Evolutionary conservation across 495 filamentous ascomycete genomes (phyloP).

Genomic region (Aspergillus mulundensis): DNA sequence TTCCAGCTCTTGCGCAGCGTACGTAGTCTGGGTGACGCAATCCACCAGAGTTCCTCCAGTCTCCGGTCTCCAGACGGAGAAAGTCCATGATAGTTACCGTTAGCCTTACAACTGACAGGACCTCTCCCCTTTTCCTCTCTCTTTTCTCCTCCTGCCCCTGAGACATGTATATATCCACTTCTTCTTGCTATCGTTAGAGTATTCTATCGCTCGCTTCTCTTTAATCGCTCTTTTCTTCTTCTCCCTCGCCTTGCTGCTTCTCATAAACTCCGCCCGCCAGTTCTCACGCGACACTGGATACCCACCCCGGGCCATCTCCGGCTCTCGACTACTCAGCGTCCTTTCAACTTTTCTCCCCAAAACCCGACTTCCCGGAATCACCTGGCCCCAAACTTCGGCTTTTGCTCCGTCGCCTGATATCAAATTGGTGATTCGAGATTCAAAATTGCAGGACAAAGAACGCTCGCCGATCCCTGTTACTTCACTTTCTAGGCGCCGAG

Average conservation of each 20-base stretch:
- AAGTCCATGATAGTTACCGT: slow-evolving; percentile 3
- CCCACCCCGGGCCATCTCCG: background rate
- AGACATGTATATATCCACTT: background rate
- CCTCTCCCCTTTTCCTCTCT: background rate
- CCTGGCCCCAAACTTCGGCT: background rate
- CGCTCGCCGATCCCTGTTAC: slow-evolving; percentile 1
- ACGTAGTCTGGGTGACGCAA: slow-evolving; percentile 8
- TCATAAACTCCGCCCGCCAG: background rate
- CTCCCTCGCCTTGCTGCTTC: background rate
- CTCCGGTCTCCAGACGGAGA: background rate
- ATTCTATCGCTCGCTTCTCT: background rate
- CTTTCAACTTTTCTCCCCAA: background rate
- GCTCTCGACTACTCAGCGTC: background rate
- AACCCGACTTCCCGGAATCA: background rate
- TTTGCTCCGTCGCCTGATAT: background rate
- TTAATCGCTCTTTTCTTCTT: background rate
- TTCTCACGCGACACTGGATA: slow-evolving; percentile 4
- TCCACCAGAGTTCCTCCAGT: background rate
- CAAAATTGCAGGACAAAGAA: slow-evolving; percentile 4
- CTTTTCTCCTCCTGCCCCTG: background rate
- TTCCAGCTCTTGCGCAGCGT: background rate
- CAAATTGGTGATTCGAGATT: background rate
- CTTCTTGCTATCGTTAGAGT: background rate
- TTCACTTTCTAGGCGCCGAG: slow-evolving; percentile 4
- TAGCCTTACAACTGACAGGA: background rate